Base-by-base conservation (phyloP, 306 rosid species). In the Lablab purpureus region DNA sequence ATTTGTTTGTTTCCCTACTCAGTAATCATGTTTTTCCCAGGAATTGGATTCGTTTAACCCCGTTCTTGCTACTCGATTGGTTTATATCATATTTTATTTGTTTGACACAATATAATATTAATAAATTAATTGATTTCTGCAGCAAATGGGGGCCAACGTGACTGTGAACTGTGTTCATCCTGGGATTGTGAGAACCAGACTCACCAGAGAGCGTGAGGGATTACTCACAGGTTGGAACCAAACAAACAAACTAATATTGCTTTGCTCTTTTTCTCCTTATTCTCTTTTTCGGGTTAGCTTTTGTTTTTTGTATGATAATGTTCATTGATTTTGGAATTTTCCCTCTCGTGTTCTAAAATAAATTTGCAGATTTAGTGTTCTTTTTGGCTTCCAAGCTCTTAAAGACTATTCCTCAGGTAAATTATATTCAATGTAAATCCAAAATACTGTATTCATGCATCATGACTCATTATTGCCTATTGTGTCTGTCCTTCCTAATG, bases 131-230 rank as follows among this genome's bases (percentile, higher is more conserved):
- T 9, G 11, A 15, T 55, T 60, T 59, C 25, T 66, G 80, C 82
- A 92, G 99, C 66, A 89, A 94, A 92, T 77, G 89, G 87, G 80
- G 67, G 97, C 97, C 11, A 90, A 92, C 68, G 97, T 94, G 73
- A 94, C 89, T 0, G 93, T 89, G 45, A 94, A 92, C 77, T 92
- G 97, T 28, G 97, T 94, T 62, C 99, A 94, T 84, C 99, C 99
- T 1, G 97, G 99, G 50, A 86, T 94, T 19, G 97, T 91, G 21
- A 88, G 88, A 76, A 94, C 99, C 81, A 89, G 97, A 55, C 94
- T 94, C 77, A 94, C 97, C 52, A 85, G 97, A 87, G 99, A 95
- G 78, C 97, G 97, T 69, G 98, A 92, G 72, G 99, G 99, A 47
- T 67, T 89, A 1, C 60, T 90, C 37, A 94, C 93, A 82, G 98